Base-by-base conservation (phyloP, 192 early-diverging fungal genomes). In the Umbelopsis sp. region DNA sequence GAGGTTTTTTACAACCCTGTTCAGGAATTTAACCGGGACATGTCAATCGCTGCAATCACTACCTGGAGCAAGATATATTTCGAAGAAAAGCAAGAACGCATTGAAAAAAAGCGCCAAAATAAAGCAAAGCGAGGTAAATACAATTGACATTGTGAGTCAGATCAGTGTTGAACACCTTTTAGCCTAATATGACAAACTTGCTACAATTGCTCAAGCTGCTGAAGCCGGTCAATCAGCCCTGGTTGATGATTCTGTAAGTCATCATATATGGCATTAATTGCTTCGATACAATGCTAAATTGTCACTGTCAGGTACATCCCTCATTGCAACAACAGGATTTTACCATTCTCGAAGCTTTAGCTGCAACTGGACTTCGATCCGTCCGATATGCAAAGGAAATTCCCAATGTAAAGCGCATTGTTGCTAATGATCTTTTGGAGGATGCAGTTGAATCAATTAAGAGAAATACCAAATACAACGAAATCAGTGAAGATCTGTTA, bases 1-100 rank as follows among this genome's bases (percentile, higher is more conserved):
- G 90, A 93, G 65, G 97, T 97, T n/a, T 99, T 99, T 76, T 99
- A 99, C 85, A 99, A 99, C 74, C 94, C 94, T 3, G 94, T 98
- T 48, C 96, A 98, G 81, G 86, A 97, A 75, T 98, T 98, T 84
- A 97, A 99, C 82, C 86, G 96, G 20, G 97, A 99, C 81, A 94
- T 95, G 92, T 98, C 95, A 8, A 92, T 98, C 52, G 97, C 98
- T 10, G 95, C 93, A 21, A 98, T 99, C 75, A 92, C 88, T 67
- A 91, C 91, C 0, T 99, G 96, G 96, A 89, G 87, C 72, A 87
- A 94, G 58, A 86, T 95, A 37, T 85, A 78, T 68, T 84, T 81
- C 20, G 84, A 92, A 68, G 91, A 89, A 55, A 84, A 90, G 64
- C 70, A 71, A n/a, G 80, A 81, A 45, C 84, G 80, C 47, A 76